Evolutionary conservation across 2,329 filamentous ascomycete species (phyloP).

Genomic region (Zarea fungicola): DNA sequence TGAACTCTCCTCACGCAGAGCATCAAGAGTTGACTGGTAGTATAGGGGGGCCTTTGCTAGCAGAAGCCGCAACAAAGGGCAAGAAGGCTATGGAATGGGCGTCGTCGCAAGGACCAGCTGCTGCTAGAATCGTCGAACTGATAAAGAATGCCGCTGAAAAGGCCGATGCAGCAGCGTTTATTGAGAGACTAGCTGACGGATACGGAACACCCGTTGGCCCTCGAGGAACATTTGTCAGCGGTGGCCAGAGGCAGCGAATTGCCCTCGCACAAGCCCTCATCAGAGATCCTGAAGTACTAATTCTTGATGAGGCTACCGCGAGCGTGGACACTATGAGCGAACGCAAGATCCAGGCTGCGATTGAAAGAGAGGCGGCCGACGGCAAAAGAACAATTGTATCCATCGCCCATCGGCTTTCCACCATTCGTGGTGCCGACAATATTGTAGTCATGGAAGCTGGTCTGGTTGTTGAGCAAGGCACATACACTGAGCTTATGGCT

Average conservation of each 20-base stretch:
- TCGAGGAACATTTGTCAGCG: constrained; percentile 41
- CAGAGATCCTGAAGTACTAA: constrained; percentile 42
- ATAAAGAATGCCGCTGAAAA: constrained; percentile 43
- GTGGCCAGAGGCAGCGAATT: constrained; percentile 49
- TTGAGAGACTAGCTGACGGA: constrained; percentile 41
- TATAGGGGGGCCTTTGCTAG: constrained; percentile 38
- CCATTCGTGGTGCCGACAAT: constrained; percentile 52
- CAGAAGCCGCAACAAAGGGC: constrained; percentile 34
- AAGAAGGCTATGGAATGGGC: constrained; percentile 19
- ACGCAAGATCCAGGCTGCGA: constrained; percentile 37
- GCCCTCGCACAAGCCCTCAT: constrained; percentile 46
- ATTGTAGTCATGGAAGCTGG: constrained; percentile 59
- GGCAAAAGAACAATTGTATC: constrained; percentile 51
- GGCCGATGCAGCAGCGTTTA: constrained; percentile 51
- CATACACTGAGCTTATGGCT: constrained; percentile 50
- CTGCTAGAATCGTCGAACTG: constrained; percentile 39
- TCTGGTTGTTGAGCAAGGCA: constrained; percentile 51
- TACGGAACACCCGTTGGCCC: constrained; percentile 42
- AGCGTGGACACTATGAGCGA: constrained; percentile 47
- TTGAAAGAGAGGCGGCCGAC: constrained; percentile 27
- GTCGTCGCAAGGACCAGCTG: constrained; percentile 17
- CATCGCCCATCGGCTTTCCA: constrained; percentile 54
- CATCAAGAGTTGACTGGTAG: constrained; percentile 28
- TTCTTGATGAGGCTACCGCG: constrained; percentile 50
- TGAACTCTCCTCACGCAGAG: constrained; percentile 26